phyloP scores from a whole-genome alignment of 2,329 filamentous ascomycete genomes.

The Alternaria burnsii region DNA sequence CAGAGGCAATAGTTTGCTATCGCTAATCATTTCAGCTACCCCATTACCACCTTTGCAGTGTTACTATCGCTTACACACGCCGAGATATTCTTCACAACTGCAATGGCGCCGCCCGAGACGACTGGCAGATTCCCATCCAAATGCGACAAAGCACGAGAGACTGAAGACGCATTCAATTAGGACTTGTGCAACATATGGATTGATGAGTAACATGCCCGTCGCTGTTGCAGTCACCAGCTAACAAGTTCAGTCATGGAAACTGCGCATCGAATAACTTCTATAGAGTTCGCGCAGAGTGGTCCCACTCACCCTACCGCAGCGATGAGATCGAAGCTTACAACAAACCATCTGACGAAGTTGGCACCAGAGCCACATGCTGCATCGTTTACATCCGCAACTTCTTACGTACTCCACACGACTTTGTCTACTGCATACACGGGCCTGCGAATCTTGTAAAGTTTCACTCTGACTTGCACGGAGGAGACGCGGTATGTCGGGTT shows the following conservation, averaged over 20 bases:
- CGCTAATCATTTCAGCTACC: background rate
- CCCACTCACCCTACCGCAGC: slow-evolving; percentile 14
- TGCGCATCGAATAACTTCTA: background rate
- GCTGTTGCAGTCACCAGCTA: background rate
- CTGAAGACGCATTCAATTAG: slow-evolving; percentile 13
- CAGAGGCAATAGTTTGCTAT: background rate
- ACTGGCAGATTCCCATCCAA: background rate
- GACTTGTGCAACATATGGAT: slow-evolving; percentile 16
- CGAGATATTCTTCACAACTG: background rate
- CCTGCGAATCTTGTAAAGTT: slow-evolving; percentile 21
- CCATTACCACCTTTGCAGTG: background rate
- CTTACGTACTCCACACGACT: slow-evolving; percentile 25
- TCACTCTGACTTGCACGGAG: slow-evolving; percentile 1
- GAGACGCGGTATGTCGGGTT: slow-evolving; percentile 19
- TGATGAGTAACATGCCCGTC: slow-evolving; percentile 2
- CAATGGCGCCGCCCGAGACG: background rate
- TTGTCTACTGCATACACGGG: slow-evolving; percentile 31
- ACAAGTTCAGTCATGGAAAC: background rate
- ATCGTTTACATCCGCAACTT: slow-evolving; percentile 33
- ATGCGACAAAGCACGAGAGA: slow-evolving; percentile 7
- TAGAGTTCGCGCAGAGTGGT: slow-evolving; percentile 13
- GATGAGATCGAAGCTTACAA: slow-evolving; percentile 3
- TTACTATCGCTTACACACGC: slow-evolving; percentile 6
- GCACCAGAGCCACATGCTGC: background rate
- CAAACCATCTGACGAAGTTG: background rate